These are phyloP conservation scores for Geranium brycei DNA, from an alignment of 345 rosid genomes.

Conservation along the genomic window DNA sequence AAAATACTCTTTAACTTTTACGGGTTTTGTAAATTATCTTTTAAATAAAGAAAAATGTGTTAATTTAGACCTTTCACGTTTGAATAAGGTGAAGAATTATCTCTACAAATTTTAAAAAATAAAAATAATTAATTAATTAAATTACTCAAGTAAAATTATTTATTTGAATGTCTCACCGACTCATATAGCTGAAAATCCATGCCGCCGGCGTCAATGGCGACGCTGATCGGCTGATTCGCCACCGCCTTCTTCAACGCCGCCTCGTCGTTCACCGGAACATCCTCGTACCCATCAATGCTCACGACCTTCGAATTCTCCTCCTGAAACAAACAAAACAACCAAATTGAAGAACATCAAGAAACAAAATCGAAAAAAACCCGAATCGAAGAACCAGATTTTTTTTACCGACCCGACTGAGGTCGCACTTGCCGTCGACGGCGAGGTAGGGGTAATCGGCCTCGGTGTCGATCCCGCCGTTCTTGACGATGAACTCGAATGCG, in stretches of 20 bases:
- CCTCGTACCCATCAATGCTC: conserved; percentile 45
- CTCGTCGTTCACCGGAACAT: conserved; percentile 56
- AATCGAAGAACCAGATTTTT: background rate
- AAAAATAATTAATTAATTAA: no score
- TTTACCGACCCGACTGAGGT: conserved; percentile 35
- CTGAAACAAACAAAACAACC: conserved; percentile 16
- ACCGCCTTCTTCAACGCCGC: conserved; percentile 53
- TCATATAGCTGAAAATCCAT: conserved; percentile 57
- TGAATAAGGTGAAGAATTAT: no score
- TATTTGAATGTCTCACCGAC: conserved; percentile 30
- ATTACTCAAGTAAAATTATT: no score
- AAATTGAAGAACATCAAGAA: background rate
- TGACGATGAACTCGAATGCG: conserved; percentile 47
- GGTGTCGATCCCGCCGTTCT: conserved; percentile 59
- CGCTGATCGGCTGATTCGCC: conserved; percentile 15
- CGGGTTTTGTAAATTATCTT: no score
- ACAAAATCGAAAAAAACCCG: background rate
- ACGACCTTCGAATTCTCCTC: conserved; percentile 39
- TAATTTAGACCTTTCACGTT: no score
- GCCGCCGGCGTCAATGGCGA: conserved; percentile 66
- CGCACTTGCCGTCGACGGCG: conserved; percentile 51
- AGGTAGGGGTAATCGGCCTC: conserved; percentile 72
- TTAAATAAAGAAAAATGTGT: no score
- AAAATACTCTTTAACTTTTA: no score
- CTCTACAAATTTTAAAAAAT: no score